These are phyloP conservation scores for Hericium coralloides DNA, from an alignment of 768 basidiomycete genomes.

Conservation along the genomic window DNA sequence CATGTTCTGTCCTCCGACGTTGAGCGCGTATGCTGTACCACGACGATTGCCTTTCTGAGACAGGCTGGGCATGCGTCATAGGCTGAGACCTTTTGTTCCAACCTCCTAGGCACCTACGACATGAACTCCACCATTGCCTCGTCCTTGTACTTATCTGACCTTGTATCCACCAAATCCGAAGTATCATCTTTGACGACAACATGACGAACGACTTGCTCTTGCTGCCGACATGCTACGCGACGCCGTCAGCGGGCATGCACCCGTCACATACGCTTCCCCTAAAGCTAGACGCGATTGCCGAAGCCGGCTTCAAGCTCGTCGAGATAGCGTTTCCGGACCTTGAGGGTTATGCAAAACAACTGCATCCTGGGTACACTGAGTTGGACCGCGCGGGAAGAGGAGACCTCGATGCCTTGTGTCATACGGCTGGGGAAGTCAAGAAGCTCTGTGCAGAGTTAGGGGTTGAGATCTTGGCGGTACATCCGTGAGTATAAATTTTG, in stretches of 20 bases:
- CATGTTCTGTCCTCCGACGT: background rate
- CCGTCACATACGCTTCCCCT: slow-evolving; percentile 19
- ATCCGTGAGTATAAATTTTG: slow-evolving; percentile 18
- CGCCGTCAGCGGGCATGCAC: slow-evolving; percentile 25
- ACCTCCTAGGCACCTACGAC: background rate
- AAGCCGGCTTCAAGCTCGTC: slow-evolving; percentile 17
- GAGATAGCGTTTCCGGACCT: slow-evolving; percentile 23
- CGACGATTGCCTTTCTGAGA: background rate
- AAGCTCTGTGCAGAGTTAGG: slow-evolving; percentile 16
- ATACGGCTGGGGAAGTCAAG: slow-evolving; percentile 13
- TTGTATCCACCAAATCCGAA: background rate
- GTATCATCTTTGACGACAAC: background rate
- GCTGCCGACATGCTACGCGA: slow-evolving; percentile 15
- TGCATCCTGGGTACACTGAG: slow-evolving; percentile 14
- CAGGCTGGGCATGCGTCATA: background rate
- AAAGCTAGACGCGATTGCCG: slow-evolving; percentile 22
- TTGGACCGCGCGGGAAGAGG: slow-evolving; percentile 17
- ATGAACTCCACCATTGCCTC: background rate
- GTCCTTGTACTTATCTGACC: background rate
- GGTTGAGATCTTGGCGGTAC: slow-evolving; percentile 17
- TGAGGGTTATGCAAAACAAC: slow-evolving; percentile 17
- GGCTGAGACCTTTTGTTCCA: too few relatives aligned
- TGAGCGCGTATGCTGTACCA: background rate
- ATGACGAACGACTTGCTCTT: background rate
- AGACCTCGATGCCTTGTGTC: slow-evolving; percentile 16